Percentiles rank a stretch among this genome's conserved stretches.
Conservation (phyloP, 2,329 filamentous ascomycete species). For the Graphilbum fragrans region DNA sequence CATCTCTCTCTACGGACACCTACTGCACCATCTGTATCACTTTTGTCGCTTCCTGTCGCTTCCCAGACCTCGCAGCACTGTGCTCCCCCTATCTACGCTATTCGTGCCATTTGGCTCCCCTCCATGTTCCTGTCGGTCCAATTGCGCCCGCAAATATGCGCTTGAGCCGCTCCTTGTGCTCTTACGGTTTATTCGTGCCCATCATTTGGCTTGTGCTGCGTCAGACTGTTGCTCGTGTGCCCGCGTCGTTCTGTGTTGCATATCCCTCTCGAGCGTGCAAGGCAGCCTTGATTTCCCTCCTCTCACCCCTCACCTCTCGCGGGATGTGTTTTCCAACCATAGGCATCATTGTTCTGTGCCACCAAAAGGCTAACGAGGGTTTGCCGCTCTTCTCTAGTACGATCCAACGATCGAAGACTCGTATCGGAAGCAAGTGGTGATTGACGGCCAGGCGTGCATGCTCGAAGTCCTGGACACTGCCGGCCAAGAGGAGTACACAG, state of each 20-base stretch:
- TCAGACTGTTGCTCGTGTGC: too few relatives aligned
- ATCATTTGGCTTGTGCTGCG: too few relatives aligned
- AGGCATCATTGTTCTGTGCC: not conserved
- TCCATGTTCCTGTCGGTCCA: too few relatives aligned
- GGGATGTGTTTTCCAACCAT: not conserved
- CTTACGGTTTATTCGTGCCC: too few relatives aligned
- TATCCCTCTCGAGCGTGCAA: too few relatives aligned
- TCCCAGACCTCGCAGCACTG: not conserved
- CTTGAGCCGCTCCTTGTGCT: too few relatives aligned
- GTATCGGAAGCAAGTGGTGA: slow-evolving; percentile 81
- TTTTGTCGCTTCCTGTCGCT: not conserved
- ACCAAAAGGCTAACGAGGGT: not conserved
- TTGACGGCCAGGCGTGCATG: slow-evolving; percentile 93
- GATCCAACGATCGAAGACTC: slow-evolving; percentile 83
- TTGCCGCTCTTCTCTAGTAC: slow-evolving; percentile 37
- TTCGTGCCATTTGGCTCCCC: too few relatives aligned
- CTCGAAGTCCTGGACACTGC: slow-evolving; percentile 94
- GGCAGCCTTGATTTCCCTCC: too few relatives aligned
- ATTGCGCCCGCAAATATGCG: too few relatives aligned
- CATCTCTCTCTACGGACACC: not conserved
- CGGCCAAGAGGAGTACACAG: slow-evolving; percentile 97
- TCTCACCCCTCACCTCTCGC: not conserved
- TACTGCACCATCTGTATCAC: not conserved
- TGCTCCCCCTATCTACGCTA: too few relatives aligned
- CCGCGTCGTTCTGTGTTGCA: too few relatives aligned